Percentiles rank a stretch among this genome's conserved stretches.
Conservation (phyloP, 495 filamentous ascomycete species). For the Neurospora cerealis region DNA sequence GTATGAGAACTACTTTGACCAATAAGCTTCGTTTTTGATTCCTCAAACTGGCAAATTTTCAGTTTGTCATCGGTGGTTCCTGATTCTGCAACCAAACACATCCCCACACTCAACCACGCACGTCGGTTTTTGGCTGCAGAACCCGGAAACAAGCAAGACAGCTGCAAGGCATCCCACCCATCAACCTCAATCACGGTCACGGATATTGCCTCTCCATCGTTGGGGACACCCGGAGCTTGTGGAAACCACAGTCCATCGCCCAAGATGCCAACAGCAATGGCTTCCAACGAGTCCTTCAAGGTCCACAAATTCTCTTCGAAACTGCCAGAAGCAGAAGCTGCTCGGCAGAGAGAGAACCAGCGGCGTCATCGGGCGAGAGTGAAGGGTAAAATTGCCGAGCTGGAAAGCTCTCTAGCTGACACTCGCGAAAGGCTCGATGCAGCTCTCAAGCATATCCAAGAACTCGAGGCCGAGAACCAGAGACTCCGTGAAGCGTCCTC, state of each 20-base stretch:
- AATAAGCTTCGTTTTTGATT: neutral
- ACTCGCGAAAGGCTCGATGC: constrained; percentile 10
- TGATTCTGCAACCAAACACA: neutral
- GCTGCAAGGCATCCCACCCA: neutral
- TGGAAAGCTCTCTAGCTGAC: constrained; percentile 9
- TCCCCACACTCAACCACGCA: neutral
- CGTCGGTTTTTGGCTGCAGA: neutral
- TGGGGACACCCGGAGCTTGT: neutral
- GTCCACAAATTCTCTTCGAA: constrained; percentile 18
- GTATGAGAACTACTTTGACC: neutral
- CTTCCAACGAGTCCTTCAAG: neutral
- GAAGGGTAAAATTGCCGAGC: constrained; percentile 14
- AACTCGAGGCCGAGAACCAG: constrained; percentile 11
- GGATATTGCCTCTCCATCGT: neutral
- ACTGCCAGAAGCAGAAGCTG: constrained; percentile 13
- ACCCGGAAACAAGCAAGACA: neutral
- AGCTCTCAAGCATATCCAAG: constrained; percentile 10
- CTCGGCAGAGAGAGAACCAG: constrained; percentile 20
- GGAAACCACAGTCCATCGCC: neutral
- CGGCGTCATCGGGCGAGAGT: constrained; percentile 23
- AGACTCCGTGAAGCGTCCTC: constrained; percentile 1
- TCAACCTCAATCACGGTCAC: neutral
- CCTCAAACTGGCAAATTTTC: neutral
- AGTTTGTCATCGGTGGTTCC: neutral
- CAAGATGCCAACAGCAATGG: neutral